These are phyloP conservation scores for Juglanconis juglandina DNA, from an alignment of 2,329 filamentous ascomycete genomes.

Conservation along the genomic window DNA sequence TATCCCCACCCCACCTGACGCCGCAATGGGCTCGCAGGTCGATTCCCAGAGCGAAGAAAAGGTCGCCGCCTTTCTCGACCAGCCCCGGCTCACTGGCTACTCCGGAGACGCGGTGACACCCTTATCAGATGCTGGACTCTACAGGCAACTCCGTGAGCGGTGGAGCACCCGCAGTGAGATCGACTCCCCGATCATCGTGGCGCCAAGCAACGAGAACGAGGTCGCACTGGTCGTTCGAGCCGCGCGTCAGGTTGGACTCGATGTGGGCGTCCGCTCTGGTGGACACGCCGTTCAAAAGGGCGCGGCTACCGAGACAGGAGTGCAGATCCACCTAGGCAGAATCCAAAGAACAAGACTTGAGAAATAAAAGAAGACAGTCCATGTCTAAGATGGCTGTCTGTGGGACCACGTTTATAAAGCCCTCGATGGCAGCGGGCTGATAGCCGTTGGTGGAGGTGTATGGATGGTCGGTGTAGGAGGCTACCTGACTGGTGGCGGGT, in stretches of 20 bases:
- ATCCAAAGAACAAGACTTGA: background rate
- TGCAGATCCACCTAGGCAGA: background rate
- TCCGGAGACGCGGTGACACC: background rate
- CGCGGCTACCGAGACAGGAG: background rate
- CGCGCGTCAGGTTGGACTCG: background rate
- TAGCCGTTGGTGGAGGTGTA: conserved; percentile 17
- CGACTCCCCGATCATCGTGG: background rate
- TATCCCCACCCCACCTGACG: no score
- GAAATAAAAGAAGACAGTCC: background rate
- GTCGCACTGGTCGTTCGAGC: background rate
- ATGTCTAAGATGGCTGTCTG: background rate
- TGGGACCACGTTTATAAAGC: conserved; percentile 16
- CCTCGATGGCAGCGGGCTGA: conserved; percentile 17
- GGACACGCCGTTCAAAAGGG: background rate
- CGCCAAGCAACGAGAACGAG: background rate
- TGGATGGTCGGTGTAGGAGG: conserved; percentile 17
- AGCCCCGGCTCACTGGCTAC: background rate
- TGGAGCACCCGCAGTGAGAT: background rate
- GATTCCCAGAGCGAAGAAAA: background rate
- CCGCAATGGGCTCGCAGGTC: background rate
- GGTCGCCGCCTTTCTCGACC: background rate
- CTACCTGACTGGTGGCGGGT: conserved; percentile 15
- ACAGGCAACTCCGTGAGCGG: background rate
- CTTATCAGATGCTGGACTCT: background rate
- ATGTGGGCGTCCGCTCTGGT: background rate